Evolutionary conservation across 257 asterid species (phyloP).

Genomic region (Solanum pimpinellifolium): DNA sequence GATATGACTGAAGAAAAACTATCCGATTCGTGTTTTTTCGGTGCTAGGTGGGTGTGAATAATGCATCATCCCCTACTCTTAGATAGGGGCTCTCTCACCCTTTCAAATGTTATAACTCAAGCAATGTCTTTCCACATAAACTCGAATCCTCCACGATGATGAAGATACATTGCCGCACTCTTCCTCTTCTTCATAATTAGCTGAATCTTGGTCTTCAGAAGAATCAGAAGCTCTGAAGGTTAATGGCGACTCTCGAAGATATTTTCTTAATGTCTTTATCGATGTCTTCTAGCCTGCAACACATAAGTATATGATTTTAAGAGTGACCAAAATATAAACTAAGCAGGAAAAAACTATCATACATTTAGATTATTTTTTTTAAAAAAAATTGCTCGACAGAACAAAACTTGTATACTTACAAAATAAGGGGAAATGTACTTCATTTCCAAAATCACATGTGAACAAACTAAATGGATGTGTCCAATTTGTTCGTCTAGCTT

Average conservation of each 20-base stretch:
- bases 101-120: neutral
- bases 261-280: no score
- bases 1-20: no score
- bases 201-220: neutral
- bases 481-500: constrained; percentile 60
- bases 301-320: neutral
- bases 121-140: constrained; percentile 28
- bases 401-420: constrained; percentile 17
- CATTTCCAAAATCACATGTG: constrained; percentile 24
- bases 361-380: no score
- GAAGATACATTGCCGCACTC: constrained; percentile 42
- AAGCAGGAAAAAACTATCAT: no score
- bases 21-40: no score
- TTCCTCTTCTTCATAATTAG: constrained; percentile 4
- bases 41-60: no score
- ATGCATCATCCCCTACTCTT: no score
- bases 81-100: neutral
- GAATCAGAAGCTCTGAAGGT: constrained; percentile 4
- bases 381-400: neutral
- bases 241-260: no score
- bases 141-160: constrained; percentile 52
- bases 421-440: constrained; percentile 47
- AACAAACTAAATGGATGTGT: constrained; percentile 34
- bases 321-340: neutral
- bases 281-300: constrained; percentile 17